Evolutionary conservation across 2,329 filamentous ascomycete genomes (phyloP).

Genomic region (Aurifilum marmelostoma): DNA sequence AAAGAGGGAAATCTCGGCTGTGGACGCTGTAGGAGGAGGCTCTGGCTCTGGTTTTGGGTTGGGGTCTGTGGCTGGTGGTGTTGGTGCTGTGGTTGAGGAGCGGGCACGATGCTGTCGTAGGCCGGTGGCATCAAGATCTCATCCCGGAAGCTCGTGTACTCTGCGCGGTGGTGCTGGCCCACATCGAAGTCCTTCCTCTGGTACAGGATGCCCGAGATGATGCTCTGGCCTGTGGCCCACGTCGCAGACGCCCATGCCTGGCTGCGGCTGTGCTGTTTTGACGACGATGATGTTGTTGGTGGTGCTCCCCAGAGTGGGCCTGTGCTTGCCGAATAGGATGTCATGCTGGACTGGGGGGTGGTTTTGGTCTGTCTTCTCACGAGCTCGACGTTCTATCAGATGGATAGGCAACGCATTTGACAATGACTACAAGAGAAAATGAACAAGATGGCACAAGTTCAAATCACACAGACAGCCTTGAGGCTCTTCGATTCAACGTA

Average conservation of each 20-base stretch:
- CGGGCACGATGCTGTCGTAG: constrained; percentile 19
- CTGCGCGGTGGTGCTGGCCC: constrained; percentile 14
- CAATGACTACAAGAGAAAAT: too few relatives aligned
- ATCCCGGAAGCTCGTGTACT: constrained; percentile 18
- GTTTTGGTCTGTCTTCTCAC: too few relatives aligned
- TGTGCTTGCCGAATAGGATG: constrained; percentile 21
- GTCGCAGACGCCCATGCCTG: constrained; percentile 29
- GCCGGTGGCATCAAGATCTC: constrained; percentile 22
- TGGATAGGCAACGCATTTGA: neutral
- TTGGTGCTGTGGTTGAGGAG: neutral
- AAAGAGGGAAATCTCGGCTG: neutral
- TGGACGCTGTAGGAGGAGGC: neutral
- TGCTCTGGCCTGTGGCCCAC: constrained; percentile 26
- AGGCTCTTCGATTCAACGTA: neutral
- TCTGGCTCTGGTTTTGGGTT: neutral
- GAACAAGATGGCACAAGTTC: neutral
- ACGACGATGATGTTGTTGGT: constrained; percentile 20
- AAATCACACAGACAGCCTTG: neutral
- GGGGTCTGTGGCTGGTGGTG: neutral
- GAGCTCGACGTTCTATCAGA: neutral
- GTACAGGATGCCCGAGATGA: constrained; percentile 27
- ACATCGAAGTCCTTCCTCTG: constrained; percentile 22
- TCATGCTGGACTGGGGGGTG: constrained; percentile 2
- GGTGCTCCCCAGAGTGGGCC: constrained; percentile 26
- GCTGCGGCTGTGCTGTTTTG: constrained; percentile 18